A percentile compares a stretch with the other conserved stretches of the same genome.
Conservation (phyloP, 805 yeast species). For the Kodamaea sagamina region DNA sequence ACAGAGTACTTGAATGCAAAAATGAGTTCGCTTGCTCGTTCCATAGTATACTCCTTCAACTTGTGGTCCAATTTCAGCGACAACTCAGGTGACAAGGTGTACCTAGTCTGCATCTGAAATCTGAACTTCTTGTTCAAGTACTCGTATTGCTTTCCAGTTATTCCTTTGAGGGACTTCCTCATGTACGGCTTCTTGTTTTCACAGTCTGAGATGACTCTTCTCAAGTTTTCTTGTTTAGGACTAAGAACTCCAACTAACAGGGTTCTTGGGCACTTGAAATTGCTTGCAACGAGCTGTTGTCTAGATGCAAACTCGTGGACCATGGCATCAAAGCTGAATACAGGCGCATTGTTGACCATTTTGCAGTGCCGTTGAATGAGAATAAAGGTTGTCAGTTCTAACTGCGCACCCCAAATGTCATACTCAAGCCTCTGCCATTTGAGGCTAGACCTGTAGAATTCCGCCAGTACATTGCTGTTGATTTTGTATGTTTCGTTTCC, state of each 20-base stretch:
- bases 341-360: neutral
- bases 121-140: slow-evolving; percentile 15
- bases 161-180: neutral
- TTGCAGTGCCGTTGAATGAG: neutral
- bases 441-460: slow-evolving; percentile 16
- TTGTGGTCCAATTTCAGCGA: slow-evolving; percentile 13
- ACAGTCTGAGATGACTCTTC: neutral
- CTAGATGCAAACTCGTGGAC: neutral
- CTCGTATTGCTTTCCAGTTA: slow-evolving; percentile 20
- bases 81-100: slow-evolving; percentile 10
- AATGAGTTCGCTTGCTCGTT: slow-evolving; percentile 26
- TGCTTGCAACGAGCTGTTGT: neutral
- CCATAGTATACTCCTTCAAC: slow-evolving; percentile 14
- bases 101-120: slow-evolving; percentile 13
- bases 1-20: slow-evolving; percentile 33
- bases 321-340: no score
- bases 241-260: neutral
- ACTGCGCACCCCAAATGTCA: slow-evolving; percentile 33
- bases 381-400: neutral
- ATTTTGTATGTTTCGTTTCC: slow-evolving; percentile 15
- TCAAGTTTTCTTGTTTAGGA: neutral
- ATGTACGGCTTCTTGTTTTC: neutral
- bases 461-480: slow-evolving; percentile 15
- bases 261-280: neutral
- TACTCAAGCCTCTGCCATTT: slow-evolving; percentile 36